phyloP scores from a whole-genome alignment of 176 grass and related monocot genomes.

The Oryza brachyantha region DNA sequence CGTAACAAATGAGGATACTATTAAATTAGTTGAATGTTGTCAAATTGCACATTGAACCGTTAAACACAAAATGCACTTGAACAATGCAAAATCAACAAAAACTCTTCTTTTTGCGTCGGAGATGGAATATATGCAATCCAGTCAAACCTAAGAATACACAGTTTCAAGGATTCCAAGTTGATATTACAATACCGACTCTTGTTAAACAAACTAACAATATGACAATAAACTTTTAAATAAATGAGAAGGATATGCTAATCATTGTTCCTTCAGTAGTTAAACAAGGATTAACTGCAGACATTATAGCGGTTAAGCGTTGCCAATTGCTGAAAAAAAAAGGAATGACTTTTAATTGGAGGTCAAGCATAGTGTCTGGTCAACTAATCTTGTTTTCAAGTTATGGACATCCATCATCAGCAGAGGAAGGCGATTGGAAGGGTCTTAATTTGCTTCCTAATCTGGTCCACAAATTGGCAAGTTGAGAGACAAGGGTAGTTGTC shows the following conservation, averaged over 20 bases:
- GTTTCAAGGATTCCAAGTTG: neutral
- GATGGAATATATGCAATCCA: neutral
- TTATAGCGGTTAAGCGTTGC: neutral
- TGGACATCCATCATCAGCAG: neutral
- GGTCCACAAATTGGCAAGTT: conserved; percentile 15
- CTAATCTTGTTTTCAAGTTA: neutral
- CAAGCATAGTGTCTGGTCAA: conserved; percentile 3
- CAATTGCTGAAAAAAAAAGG: neutral
- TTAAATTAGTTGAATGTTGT: neutral
- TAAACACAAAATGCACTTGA: neutral
- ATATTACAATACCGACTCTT: neutral
- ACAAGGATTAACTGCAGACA: neutral
- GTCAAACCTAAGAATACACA: neutral
- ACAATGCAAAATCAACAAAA: neutral
- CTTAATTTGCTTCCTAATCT: conserved; percentile 6
- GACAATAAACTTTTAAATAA: neutral
- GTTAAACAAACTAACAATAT: neutral
- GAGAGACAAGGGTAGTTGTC: neutral
- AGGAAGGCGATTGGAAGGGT: conserved; percentile 37
- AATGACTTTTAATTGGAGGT: neutral
- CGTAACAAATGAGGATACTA: neutral
- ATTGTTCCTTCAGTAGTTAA: neutral
- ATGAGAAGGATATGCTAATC: neutral
- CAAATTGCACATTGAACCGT: neutral
- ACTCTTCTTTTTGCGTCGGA: neutral